Evolutionary conservation across 495 filamentous ascomycete genomes (phyloP).

Genomic region (Aspergillus avenaceus): DNA sequence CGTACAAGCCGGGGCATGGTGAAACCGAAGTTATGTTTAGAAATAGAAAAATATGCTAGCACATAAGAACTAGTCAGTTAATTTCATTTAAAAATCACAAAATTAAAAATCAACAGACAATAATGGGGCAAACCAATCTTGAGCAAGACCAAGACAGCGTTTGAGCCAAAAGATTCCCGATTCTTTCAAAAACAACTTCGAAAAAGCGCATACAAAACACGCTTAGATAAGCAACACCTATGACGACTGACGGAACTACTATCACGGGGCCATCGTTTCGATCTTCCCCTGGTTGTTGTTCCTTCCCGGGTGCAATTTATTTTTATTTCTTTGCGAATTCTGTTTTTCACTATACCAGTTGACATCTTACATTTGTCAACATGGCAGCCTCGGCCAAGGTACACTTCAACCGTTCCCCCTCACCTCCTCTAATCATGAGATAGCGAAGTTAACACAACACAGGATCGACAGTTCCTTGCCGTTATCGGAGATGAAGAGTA

Average conservation of each 20-base stretch:
- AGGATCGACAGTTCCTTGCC: conserved; percentile 93
- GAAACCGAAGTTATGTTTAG: conserved; percentile 6
- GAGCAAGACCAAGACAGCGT: neutral
- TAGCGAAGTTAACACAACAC: conserved; percentile 2
- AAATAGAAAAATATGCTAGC: neutral
- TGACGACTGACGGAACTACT: conserved; percentile 14
- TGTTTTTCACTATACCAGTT: too few species aligned
- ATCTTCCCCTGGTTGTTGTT: neutral
- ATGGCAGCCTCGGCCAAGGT: conserved; percentile 43
- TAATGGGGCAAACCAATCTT: neutral
- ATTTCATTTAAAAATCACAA: too few species aligned
- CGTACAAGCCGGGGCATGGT: conserved; percentile 77
- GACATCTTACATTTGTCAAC: conserved; percentile 5
- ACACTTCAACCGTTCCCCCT: conserved; percentile 1
- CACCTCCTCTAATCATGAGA: neutral
- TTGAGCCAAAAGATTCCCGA: conserved; percentile 1
- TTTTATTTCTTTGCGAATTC: neutral
- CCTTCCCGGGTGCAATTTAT: neutral
- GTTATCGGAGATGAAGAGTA: conserved; percentile 96
- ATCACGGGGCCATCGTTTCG: too few species aligned
- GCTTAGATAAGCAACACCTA: conserved; percentile 23
- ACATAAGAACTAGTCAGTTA: neutral
- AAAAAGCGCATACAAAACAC: conserved; percentile 3
- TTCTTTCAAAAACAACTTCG: conserved; percentile 13
- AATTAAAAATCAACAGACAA: neutral